These are phyloP conservation scores for Penicillium desertorum DNA, from an alignment of 495 filamentous ascomycete genomes.

Conservation along the genomic window DNA sequence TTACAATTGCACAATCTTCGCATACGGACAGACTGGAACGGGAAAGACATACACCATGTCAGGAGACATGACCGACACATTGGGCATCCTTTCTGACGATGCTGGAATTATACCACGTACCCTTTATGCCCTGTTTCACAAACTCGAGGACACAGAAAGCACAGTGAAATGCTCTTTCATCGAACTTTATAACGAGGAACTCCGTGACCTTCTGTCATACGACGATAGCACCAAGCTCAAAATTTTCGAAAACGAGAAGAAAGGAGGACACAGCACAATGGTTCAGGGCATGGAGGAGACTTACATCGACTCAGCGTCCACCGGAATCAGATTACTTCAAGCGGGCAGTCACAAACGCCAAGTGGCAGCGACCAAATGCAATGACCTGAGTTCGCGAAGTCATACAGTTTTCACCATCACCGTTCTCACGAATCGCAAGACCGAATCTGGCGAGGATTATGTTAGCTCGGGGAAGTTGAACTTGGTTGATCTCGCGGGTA, in stretches of 20 bases:
- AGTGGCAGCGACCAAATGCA: constrained; percentile 97
- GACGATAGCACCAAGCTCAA: constrained; percentile 87
- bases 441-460: constrained; percentile 84
- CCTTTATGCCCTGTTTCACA: constrained; percentile 79
- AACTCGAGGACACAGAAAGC: constrained; percentile 81
- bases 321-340: constrained; percentile 86
- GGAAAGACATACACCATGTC: constrained; percentile 99
- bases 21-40: constrained; percentile 96
- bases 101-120: constrained; percentile 94
- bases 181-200: constrained; percentile 95
- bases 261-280: constrained; percentile 72
- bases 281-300: constrained; percentile 98
- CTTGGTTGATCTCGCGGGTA: constrained; percentile 92
- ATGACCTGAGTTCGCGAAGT: constrained; percentile 92
- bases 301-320: constrained; percentile 78
- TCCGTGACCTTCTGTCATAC: constrained; percentile 78
- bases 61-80: constrained; percentile 86
- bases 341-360: constrained; percentile 89
- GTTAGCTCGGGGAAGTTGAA: constrained; percentile 94
- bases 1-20: constrained; percentile 99
- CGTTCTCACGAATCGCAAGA: constrained; percentile 75
- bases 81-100: constrained; percentile 81
- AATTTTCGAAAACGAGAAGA: constrained; percentile 90
- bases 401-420: constrained; percentile 97
- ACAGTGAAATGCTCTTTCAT: constrained; percentile 98